These are phyloP conservation scores for Solanum stenotomum DNA, from an alignment of 257 asterid species.

Conservation along the genomic window DNA sequence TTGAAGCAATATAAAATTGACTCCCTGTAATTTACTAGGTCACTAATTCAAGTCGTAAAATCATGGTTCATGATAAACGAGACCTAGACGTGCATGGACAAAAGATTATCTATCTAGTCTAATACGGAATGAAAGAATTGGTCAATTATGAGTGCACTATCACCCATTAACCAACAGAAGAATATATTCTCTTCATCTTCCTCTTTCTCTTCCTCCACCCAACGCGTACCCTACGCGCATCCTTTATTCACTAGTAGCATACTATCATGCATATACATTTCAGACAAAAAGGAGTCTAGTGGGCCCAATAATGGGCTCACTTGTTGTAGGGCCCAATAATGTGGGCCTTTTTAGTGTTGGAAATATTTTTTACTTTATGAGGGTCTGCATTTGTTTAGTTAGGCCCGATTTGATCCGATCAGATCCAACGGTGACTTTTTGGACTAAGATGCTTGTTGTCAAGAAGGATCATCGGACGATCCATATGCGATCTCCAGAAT, in stretches of 20 bases:
- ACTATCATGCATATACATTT: not conserved
- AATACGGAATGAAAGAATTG: not conserved
- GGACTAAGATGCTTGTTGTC: constrained; percentile 5
- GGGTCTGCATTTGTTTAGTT: not conserved
- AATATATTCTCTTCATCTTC: not conserved
- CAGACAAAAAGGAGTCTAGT: not conserved
- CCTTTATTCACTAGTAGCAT: not conserved
- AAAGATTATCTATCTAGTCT: not conserved
- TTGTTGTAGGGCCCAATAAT: not conserved
- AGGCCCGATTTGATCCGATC: constrained; percentile 5
- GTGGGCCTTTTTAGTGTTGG: not conserved
- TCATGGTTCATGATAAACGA: not conserved
- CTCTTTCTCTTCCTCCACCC: not conserved
- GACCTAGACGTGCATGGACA: not conserved
- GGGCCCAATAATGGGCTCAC: not conserved
- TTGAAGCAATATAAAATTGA: not conserved
- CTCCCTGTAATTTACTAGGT: not conserved
- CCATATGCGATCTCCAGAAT: constrained; percentile 3
- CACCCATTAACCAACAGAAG: constrained; percentile 2
- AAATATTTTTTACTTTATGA: not conserved
- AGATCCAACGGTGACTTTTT: not conserved
- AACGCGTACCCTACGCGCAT: not conserved
- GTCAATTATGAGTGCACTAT: not conserved
- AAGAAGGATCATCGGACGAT: constrained; percentile 5
- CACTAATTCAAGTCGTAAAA: not conserved